Conservation (phyloP, 768 basidiomycete genomes). For the Lepiota subincarnata region DNA sequence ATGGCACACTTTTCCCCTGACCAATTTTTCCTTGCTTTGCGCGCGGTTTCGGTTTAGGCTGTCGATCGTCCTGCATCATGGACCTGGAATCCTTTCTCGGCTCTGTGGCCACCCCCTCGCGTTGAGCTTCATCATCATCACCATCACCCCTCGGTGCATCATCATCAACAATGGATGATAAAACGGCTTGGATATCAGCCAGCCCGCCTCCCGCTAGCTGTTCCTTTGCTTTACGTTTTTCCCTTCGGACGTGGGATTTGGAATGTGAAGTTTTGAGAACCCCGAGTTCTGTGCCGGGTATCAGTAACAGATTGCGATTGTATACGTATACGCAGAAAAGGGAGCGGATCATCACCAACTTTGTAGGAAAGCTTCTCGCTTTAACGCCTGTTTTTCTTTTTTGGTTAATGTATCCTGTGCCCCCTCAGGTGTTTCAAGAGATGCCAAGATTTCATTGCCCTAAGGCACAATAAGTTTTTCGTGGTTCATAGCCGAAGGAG, state of each 20-base stretch:
- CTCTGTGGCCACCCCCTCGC: conserved; percentile 15
- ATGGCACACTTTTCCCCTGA: conserved; percentile 53
- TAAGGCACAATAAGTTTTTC: background rate
- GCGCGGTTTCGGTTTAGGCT: conserved; percentile 18
- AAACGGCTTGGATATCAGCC: conserved; percentile 47
- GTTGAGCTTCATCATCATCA: conserved; percentile 7
- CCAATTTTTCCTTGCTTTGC: conserved; percentile 56
- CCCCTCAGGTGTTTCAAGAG: conserved; percentile 14
- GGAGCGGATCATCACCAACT: conserved; percentile 33
- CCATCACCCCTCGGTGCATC: conserved; percentile 16
- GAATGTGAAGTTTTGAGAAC: conserved; percentile 54
- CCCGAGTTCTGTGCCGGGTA: conserved; percentile 32
- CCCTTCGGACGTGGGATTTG: conserved; percentile 64
- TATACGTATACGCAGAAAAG: conserved; percentile 14
- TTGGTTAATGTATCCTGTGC: conserved; percentile 34
- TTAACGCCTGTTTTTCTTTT: conserved; percentile 63
- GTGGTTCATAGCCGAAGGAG: background rate
- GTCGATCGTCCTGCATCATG: conserved; percentile 14
- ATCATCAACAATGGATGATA: conserved; percentile 46
- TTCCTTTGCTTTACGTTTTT: conserved; percentile 67
- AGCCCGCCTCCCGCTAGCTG: conserved; percentile 46
- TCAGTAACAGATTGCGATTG: background rate
- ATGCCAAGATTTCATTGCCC: conserved; percentile 24
- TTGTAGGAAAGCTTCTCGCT: conserved; percentile 65
- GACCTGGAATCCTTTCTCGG: conserved; percentile 11